Base-by-base conservation (phyloP, 768 basidiomycete species). In the Nidula microcarpa region DNA sequence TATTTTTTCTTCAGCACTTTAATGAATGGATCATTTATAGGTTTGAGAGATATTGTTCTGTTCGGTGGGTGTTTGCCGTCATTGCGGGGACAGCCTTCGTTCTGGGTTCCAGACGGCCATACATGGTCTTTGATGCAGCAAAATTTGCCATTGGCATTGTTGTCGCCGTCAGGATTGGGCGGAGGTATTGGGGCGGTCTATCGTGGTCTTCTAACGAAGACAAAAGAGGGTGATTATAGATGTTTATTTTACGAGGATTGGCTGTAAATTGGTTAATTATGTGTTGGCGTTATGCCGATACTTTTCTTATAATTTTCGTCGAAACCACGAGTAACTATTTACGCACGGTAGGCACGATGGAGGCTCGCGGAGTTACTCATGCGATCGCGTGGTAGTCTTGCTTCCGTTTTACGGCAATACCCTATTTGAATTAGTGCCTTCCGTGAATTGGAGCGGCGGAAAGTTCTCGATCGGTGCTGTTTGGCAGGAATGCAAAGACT, bases 51-150 rank as follows among this genome's bases (percentile, higher is more conserved):
- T 49, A 54, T 4, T 47, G 80, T 37, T 75, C 79, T 3, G 64
- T 75, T 17, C 72, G 81, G 46, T 87, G 84, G 84, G 62, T 76
- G 14, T 79, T 87, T 60, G 60, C 74, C 3, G 57, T 67, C 9
- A 68, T 87, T 4, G 80, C 80, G 6, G 62, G 63, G 5, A 66
- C 77, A 2, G 82, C 89, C 45, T 82, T 91, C 60, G 54, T 86
- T n/a, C 65, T 79, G 43, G 91, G 91, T 11, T 80, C 87, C n/a
- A 74, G 84, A 30, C 74, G 71, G 59, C 80, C 84, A 2, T 89
- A 89, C 62, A 62, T 76, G 47, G 78, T 91, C 39, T 87, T 87
- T 61, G 84, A 90, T 50, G 75, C 68, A 34, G 79, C 81, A 0
- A 82, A 80, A 57, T 60, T 79, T 36, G 71, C 70, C 7, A 57